Conservation (phyloP, 2,329 filamentous ascomycete species). For the Pseudogymnoascus sp. region DNA sequence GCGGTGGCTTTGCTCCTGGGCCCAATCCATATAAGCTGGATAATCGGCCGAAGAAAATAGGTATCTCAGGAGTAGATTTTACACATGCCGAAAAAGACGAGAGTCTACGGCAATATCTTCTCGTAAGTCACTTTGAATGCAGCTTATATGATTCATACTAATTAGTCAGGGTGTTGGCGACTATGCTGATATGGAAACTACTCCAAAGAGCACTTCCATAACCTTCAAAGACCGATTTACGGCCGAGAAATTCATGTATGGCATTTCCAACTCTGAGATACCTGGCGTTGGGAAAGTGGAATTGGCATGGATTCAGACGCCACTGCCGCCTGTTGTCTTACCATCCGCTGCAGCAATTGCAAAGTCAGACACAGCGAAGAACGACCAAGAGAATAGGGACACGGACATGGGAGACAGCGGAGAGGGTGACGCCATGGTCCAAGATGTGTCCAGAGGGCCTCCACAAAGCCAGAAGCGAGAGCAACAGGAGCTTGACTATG, state of each 20-base stretch:
- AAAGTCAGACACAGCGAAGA: slow-evolving; percentile 12
- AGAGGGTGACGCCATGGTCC: slow-evolving; percentile 27
- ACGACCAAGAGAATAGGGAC: slow-evolving; percentile 17
- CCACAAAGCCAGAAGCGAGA: slow-evolving; percentile 15
- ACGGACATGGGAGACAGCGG: slow-evolving; percentile 18
- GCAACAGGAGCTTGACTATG: slow-evolving; percentile 31
- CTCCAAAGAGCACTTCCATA: slow-evolving; percentile 41
- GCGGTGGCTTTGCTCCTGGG: slow-evolving; percentile 24
- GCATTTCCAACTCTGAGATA: slow-evolving; percentile 47
- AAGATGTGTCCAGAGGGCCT: slow-evolving; percentile 11
- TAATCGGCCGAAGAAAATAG: slow-evolving; percentile 62
- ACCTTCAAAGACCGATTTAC: slow-evolving; percentile 60
- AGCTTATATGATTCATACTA: slow-evolving; percentile 13
- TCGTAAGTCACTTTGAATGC: slow-evolving; percentile 40
- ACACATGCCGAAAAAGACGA: slow-evolving; percentile 57
- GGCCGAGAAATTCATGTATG: slow-evolving; percentile 60
- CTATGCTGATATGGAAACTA: slow-evolving; percentile 48
- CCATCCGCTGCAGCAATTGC: slow-evolving; percentile 10
- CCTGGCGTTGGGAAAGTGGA: slow-evolving; percentile 57
- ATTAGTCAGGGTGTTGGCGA: slow-evolving; percentile 50
- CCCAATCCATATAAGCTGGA: slow-evolving; percentile 56
- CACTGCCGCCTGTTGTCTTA: slow-evolving; percentile 23
- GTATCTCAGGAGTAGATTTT: slow-evolving; percentile 55
- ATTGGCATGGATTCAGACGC: slow-evolving; percentile 48
- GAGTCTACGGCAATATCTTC: slow-evolving; percentile 59